phyloP scores from a whole-genome alignment of 179 eudicot species.

The Sideroxylon spinosum region DNA sequence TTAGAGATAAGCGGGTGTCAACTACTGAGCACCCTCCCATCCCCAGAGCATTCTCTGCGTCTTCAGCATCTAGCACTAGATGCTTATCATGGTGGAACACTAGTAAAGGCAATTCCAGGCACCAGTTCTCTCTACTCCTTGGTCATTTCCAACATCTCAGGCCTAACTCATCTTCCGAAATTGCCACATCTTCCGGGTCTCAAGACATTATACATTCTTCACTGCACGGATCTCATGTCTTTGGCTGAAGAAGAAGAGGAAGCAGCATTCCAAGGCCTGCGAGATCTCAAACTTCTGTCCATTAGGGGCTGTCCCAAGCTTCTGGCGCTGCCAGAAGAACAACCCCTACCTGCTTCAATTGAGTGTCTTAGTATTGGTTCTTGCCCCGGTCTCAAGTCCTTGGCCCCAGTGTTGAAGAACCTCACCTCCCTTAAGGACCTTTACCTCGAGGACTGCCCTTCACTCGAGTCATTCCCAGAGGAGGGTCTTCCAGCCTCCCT shows the following conservation, averaged over 20 bases:
- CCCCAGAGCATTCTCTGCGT: constrained; percentile 15
- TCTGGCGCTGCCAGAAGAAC: constrained; percentile 8
- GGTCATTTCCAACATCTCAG: constrained; percentile 26
- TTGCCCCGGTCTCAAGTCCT: constrained; percentile 21
- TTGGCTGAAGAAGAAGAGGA: constrained; percentile 5
- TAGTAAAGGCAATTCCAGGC: constrained; percentile 20
- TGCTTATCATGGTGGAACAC: constrained; percentile 15
- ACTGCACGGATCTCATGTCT: constrained; percentile 25
- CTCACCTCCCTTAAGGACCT: constrained; percentile 27
- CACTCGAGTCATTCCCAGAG: constrained; percentile 23
- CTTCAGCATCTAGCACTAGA: constrained; percentile 31
- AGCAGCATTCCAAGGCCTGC: constrained; percentile 15
- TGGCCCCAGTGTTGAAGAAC: constrained; percentile 20
- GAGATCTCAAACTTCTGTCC: constrained; percentile 21
- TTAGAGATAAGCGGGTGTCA: constrained; percentile 14
- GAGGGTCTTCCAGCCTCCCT: constrained; percentile 25
- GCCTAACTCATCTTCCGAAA: constrained; percentile 24
- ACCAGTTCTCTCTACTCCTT: constrained; percentile 25
- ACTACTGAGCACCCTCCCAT: constrained; percentile 12
- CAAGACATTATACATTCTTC: constrained; percentile 20
- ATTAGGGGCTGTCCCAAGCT: constrained; percentile 20
- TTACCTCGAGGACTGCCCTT: constrained; percentile 24
- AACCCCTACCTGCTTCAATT: constrained; percentile 21
- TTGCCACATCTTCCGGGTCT: constrained; percentile 26
- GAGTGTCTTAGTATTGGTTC: constrained; percentile 25